Percentiles rank a stretch among this genome's conserved stretches.
These are phyloP conservation scores for Thecaphora frezii DNA, from an alignment of 1,284 basidiomycete species.

Conservation along the genomic window DNA sequence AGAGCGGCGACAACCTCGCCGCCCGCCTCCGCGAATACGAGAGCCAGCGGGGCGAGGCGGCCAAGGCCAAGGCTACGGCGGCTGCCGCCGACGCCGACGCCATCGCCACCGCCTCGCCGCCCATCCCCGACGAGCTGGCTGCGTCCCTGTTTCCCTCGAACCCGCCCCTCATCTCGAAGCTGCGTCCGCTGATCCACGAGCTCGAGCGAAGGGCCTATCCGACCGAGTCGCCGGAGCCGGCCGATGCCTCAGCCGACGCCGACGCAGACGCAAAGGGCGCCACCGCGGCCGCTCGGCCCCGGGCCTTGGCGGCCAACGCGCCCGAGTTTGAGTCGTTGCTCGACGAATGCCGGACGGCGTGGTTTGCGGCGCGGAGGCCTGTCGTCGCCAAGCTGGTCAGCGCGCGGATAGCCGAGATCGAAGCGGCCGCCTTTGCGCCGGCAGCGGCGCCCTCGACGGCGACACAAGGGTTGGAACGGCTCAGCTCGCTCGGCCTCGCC, in stretches of 20 bases:
- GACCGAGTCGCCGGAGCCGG: conserved; percentile 4
- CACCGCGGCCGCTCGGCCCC: no score
- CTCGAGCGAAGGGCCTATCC: conserved; percentile 20
- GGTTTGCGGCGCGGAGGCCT: conserved; percentile 30
- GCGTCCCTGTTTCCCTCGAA: conserved; percentile 10
- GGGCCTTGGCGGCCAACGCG: conserved; percentile 19
- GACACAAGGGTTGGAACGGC: no score
- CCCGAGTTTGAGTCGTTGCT: conserved; percentile 39
- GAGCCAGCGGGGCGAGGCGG: no score
- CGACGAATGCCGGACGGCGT: conserved; percentile 37
- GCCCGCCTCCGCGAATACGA: no score
- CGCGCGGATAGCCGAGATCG: conserved; percentile 23
- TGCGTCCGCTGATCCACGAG: conserved; percentile 36
- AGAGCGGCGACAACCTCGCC: conserved; percentile 7
- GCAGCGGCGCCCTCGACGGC: no score
- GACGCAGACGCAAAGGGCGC: neutral
- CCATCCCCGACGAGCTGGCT: neutral
- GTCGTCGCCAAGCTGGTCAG: conserved; percentile 21
- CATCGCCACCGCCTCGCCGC: neutral
- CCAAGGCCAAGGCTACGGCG: conserved; percentile 15
- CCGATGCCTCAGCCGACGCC: neutral
- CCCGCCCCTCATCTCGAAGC: conserved; percentile 15
- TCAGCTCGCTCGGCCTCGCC: no score
- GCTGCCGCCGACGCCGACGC: no score
- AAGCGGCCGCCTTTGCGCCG: neutral